Base-by-base conservation (phyloP, 768 basidiomycete species). In the Pholiota molesta region DNA sequence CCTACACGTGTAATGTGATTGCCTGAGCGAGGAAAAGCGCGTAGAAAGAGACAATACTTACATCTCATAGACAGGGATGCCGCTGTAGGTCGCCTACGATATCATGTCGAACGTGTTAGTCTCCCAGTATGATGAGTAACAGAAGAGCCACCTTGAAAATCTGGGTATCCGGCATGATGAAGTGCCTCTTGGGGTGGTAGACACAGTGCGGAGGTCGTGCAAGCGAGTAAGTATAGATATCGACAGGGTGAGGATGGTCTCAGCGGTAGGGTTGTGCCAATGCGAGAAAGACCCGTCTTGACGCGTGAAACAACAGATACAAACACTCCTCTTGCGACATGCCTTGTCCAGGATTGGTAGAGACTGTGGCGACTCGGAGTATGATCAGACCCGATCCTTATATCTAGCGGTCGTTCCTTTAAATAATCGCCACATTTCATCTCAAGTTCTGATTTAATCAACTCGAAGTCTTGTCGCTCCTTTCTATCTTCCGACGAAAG, bases 61-160 rank as follows among this genome's bases (percentile, higher is more conserved):
- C 93, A 95, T 94, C 77, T 95, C 93, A 68, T 92, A 95, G 47
- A 95, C 93, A 65, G 93, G 93, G 66, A 95, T 94, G 47, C 93
- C 94, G 76, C 94, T 95, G 74, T 95, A 95, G 21, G 93, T 95
- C 62, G 93, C 93, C 93, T 95, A 72, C 37, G 58, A 62, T 62
- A 26, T 57, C 37, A 61, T 23, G 68, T 57, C 64, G 66, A 65
- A 68, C 66, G 69, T 68, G 69, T 73, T 63, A 67, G 69, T 61
- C 42, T 71, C 65, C 52, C 23, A 55, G 37, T 59, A 69, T 63
- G 53, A 53, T 54, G 40, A 35, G 35, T 11, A 21, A 33, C 19
- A 13, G 33, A 37, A 33, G 44, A 64, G 59, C 53, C 65, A 88
- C 92, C 87, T 95, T 95, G 83, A 94, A 95, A 72, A 95, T 94